Evolutionary conservation across 306 rosid species (phyloP).

Genomic region (Sindora glabra): DNA sequence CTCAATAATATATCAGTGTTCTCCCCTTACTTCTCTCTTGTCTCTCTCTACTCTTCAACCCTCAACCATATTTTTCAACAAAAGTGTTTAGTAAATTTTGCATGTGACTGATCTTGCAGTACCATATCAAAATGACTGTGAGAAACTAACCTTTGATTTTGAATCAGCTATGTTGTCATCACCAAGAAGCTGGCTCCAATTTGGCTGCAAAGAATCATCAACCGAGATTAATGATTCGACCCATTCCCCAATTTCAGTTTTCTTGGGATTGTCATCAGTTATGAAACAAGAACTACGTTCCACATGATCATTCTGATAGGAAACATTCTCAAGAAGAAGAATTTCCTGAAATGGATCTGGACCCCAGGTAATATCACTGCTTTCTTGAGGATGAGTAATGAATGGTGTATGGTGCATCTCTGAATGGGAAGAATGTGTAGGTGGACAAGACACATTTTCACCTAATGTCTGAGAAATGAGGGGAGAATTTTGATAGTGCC

Average conservation of each 20-base stretch:
- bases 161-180: conserved; percentile 43
- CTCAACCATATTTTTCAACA: no score
- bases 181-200: conserved; percentile 63
- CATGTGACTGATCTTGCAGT: background rate
- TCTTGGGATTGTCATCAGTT: conserved; percentile 39
- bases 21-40: no score
- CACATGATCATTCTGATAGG: conserved; percentile 48
- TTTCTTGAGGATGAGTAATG: conserved; percentile 34
- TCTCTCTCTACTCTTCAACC: no score
- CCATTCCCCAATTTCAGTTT: conserved; percentile 65
- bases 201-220: conserved; percentile 48
- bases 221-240: conserved; percentile 58
- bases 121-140: conserved; percentile 8
- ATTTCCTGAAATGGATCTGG: conserved; percentile 54
- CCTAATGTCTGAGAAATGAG: conserved; percentile 34
- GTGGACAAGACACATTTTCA: conserved; percentile 26
- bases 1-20: no score
- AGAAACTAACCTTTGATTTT: conserved; percentile 48
- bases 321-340: conserved; percentile 40
- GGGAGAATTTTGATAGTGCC: conserved; percentile 33
- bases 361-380: conserved; percentile 48
- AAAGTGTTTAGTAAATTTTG: no score
- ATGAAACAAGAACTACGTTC: conserved; percentile 37
- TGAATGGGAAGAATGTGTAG: conserved; percentile 26
- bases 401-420: conserved; percentile 33